A percentile compares a stretch with the other conserved stretches of the same genome.
phyloP scores from a whole-genome alignment of 2,329 filamentous ascomycete species.

The Sporothrix pallida region DNA sequence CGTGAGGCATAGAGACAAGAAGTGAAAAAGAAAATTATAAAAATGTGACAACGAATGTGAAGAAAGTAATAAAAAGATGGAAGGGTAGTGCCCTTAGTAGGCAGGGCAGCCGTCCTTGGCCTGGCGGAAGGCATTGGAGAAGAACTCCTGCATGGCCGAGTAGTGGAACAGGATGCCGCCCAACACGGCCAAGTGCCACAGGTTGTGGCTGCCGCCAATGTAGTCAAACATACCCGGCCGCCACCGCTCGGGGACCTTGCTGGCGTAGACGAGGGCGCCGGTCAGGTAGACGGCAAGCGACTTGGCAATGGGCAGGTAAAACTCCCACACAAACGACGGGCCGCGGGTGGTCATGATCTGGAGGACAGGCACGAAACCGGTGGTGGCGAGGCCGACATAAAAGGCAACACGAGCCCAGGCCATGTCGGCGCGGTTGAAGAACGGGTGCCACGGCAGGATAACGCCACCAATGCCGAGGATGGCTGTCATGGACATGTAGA shows the following conservation, averaged over 20 bases:
- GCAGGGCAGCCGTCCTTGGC: slow-evolving; percentile 65
- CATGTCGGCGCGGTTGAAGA: slow-evolving; percentile 91
- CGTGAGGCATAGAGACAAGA: neutral
- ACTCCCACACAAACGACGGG: slow-evolving; percentile 79
- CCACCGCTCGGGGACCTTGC: slow-evolving; percentile 92
- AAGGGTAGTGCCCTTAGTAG: slow-evolving; percentile 48
- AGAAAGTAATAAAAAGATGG: neutral
- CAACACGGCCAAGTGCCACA: slow-evolving; percentile 95
- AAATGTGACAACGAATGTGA: neutral
- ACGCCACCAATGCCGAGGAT: slow-evolving; percentile 83
- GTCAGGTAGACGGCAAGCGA: slow-evolving; percentile 83
- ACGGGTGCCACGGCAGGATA: slow-evolving; percentile 93
- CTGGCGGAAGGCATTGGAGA: slow-evolving; percentile 74
- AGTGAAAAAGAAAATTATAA: neutral
- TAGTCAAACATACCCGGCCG: slow-evolving; percentile 94
- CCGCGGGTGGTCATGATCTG: slow-evolving; percentile 83
- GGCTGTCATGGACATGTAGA: slow-evolving; percentile 83
- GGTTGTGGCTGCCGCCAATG: slow-evolving; percentile 91
- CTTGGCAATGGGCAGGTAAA: slow-evolving; percentile 87
- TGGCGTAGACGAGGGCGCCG: slow-evolving; percentile 87
- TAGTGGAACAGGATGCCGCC: slow-evolving; percentile 98
- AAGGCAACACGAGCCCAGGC: slow-evolving; percentile 91
- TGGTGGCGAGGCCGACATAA: slow-evolving; percentile 84
- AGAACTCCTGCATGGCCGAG: slow-evolving; percentile 93
- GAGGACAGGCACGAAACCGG: slow-evolving; percentile 85